Conservation (phyloP, 768 basidiomycete species). For the Inosperma sp. region DNA sequence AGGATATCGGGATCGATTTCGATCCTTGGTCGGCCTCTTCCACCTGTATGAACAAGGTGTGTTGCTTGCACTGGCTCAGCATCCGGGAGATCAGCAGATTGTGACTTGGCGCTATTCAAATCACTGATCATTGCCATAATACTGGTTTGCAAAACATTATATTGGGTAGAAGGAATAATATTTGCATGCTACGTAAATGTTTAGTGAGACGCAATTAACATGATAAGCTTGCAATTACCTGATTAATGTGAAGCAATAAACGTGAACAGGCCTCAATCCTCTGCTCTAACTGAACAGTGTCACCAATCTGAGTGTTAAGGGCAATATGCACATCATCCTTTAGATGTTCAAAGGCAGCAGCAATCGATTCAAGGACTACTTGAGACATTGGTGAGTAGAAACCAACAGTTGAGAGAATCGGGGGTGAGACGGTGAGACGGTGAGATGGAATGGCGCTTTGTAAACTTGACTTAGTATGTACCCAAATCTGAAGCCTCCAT, state of each 20-base stretch:
- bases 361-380: background rate
- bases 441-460: too few relatives aligned
- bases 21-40: slow-evolving; percentile 23
- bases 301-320: background rate
- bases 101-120: background rate
- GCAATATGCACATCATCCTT: background rate
- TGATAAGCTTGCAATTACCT: background rate
- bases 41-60: background rate
- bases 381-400: background rate
- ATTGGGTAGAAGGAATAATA: background rate
- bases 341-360: background rate
- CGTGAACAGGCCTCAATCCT: background rate
- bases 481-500: too few relatives aligned
- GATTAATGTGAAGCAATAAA: background rate
- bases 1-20: slow-evolving; percentile 21
- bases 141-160: background rate
- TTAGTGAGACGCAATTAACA: background rate
- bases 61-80: background rate
- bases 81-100: background rate
- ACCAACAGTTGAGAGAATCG: too few relatives aligned
- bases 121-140: background rate
- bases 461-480: too few relatives aligned
- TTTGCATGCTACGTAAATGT: background rate
- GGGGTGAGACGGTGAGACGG: too few relatives aligned
- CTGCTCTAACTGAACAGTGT: background rate